Base-by-base conservation (phyloP, 768 basidiomycete genomes). In the Boletellus sp. region DNA sequence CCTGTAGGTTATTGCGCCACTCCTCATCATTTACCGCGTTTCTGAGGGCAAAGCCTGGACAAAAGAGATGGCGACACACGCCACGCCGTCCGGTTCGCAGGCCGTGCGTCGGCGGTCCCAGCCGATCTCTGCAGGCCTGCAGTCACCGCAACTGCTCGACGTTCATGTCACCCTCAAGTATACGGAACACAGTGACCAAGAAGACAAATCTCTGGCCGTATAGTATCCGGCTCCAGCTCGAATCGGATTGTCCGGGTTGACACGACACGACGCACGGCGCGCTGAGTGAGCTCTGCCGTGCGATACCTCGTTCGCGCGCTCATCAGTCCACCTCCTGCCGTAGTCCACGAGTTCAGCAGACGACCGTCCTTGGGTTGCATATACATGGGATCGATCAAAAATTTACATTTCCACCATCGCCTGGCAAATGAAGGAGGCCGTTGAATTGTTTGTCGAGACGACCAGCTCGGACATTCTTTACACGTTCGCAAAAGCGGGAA, bases 1-100 rank as follows among this genome's bases (percentile, higher is more conserved):
- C 42, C n/a, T 15, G 2, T 52, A 78, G 76, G 68, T 74, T 62
- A 70, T 77, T 26, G 75, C 77, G 11, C 70, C 72, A 0, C 73
- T 76, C 52, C 66, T 78, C 20, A 78, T 78, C 47, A 76, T 76
- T 33, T 73, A 73, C 37, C 72, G 76, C n/a, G 63, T 78, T 11
- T 71, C 75, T 2, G 65, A 74, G 51, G 77, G 77, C 13, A 68
- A 70, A 22, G 76, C 74, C 3, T 76, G 74, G 77, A 57, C 58
- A 19, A 53, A 41, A 22, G 56, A 64, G 7, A 47, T 56, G 24
- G 31, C 57, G 4, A 46, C 66, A 13, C 52, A 53, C 11, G 28
- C 47, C 17, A 17, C 45, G 1, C 37, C 35, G 15, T 45, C 51
- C 0, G 23, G 2, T 28, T 52, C 61, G 8, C 42, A 55, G 22